A percentile compares a stretch with the other conserved stretches of the same genome.
Conservation (phyloP, 2,329 filamentous ascomycete species). For the Aspergillus quadrilineatus region DNA sequence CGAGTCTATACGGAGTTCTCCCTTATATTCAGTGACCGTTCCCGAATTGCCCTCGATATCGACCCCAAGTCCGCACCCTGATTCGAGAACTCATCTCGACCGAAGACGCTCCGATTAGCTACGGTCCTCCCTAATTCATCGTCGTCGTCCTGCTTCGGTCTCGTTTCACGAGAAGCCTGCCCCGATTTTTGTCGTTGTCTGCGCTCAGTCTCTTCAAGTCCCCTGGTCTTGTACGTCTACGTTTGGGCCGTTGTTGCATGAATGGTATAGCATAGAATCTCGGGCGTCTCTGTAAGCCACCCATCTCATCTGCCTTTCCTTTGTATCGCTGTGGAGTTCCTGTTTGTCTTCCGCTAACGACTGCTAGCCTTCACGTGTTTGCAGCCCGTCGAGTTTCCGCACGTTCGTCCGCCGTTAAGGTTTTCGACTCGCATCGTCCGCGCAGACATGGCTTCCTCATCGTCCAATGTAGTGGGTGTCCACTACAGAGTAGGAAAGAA, state of each 20-base stretch:
- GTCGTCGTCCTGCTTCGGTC: constrained; percentile 1
- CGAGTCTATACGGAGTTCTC: constrained; percentile 7
- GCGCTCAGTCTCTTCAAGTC: constrained; percentile 2
- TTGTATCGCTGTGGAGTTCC: not conserved
- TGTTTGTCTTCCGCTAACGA: constrained; percentile 11
- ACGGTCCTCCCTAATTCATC: not conserved
- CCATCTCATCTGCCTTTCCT: not conserved
- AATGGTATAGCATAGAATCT: constrained; percentile 21
- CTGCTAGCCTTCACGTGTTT: constrained; percentile 23
- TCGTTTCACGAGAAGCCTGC: constrained; percentile 6
- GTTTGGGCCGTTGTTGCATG: constrained; percentile 16
- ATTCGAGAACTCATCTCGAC: not conserved
- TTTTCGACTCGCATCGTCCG: constrained; percentile 12
- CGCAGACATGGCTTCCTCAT: constrained; percentile 72
- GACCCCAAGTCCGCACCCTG: not conserved
- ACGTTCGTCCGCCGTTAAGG: constrained; percentile 13
- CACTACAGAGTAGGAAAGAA: constrained; percentile 99
- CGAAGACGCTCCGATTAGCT: not conserved
- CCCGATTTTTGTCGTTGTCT: constrained; percentile 13
- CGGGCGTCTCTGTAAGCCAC: constrained; percentile 18
- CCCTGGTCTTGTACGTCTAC: constrained; percentile 1
- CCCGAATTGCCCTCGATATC: constrained; percentile 1
- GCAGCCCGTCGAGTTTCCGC: constrained; percentile 18
- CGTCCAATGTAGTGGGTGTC: constrained; percentile 96
- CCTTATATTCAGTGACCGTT: constrained; percentile 12